Conservation (phyloP, 1,284 basidiomycete species). For the Boletus semigastroideus region DNA sequence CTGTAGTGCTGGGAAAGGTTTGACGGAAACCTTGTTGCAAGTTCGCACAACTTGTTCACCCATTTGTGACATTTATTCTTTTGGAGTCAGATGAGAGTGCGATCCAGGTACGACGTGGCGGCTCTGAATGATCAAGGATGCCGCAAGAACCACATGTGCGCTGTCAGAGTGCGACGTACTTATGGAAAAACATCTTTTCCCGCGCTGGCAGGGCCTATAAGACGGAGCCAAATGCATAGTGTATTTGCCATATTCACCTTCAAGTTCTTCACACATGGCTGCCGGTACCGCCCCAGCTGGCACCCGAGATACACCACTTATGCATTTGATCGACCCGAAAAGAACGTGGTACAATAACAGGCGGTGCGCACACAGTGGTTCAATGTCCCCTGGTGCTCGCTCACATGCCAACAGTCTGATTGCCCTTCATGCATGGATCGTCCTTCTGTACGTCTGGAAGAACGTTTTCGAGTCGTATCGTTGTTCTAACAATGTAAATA, state of each 20-base stretch:
- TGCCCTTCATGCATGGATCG: conserved; percentile 63
- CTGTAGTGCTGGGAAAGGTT: neutral
- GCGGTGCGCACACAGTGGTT: conserved; percentile 41
- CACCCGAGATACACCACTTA: conserved; percentile 39
- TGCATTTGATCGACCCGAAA: conserved; percentile 60
- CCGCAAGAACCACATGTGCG: neutral
- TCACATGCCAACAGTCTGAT: conserved; percentile 47
- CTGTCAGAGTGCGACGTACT: conserved; percentile 37
- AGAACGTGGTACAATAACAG: conserved; percentile 74
- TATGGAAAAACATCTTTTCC: conserved; percentile 39
- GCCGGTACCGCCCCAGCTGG: conserved; percentile 38
- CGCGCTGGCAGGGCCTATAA: conserved; percentile 17
- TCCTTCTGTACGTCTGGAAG: conserved; percentile 51
- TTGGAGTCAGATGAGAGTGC: neutral
- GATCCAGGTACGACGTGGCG: conserved; percentile 3
- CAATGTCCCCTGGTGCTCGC: neutral
- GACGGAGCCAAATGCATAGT: neutral
- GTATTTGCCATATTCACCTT: conserved; percentile 1
- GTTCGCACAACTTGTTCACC: neutral
- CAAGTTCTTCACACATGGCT: conserved; percentile 41
- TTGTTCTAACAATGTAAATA: conserved; percentile 4
- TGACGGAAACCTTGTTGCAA: neutral
- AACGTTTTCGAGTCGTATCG: neutral
- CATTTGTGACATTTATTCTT: neutral
- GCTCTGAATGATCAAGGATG: neutral